Evolutionary conservation across 352 stramenopile species (phyloP), one percentile per base, ranked within the genome.

Genomic region (Pythium aphanidermatum): DNA sequence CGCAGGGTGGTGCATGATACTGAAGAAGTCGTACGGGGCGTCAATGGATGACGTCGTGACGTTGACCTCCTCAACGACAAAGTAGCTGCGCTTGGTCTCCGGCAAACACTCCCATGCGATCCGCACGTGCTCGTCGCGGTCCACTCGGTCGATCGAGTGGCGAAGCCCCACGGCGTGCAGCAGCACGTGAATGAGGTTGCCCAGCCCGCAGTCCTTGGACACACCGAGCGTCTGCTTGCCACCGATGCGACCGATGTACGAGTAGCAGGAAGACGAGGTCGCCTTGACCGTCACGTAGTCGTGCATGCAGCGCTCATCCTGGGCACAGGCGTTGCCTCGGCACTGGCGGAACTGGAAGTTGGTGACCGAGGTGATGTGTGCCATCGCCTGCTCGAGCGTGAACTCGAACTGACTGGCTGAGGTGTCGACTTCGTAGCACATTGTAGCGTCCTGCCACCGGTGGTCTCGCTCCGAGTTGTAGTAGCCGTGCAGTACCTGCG

Each of bases 61-160:
- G 24, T 54, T 50, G 23, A 65, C 32, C 13, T 86, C 64, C 55
- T 92, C 76, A 13, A 79, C 63, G 26, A 86, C 51, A 24, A 92
- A 86, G 45, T 73, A 79, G 38, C 63, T 76, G 45, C 81, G 74
- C 30, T 87, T 82, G 28, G 44, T 19, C 36, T 74, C 67, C 0
- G 80, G 74, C 0, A 92, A 49, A 51, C 81, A 92, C 44, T 92
- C 81, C 81, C 78, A 92, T 2, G 78, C 78, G 30, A 92, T 70
- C 12, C 70, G 74, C 24, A 91, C 65, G 51, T 91, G 81, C 17
- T 81, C 68, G 38, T 91, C 77, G 26, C 81, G 74, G 51, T 91
- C 76, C n/a, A 34, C 29, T 17, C 79, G 65, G 35, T 92, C 74
- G 11, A 85, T 73, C 34, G 77, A 70, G 56, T 90, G 82, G 37